Evolutionary conservation across 1,284 basidiomycete genomes (phyloP).

Genomic region (Hemileia vastatrix): DNA sequence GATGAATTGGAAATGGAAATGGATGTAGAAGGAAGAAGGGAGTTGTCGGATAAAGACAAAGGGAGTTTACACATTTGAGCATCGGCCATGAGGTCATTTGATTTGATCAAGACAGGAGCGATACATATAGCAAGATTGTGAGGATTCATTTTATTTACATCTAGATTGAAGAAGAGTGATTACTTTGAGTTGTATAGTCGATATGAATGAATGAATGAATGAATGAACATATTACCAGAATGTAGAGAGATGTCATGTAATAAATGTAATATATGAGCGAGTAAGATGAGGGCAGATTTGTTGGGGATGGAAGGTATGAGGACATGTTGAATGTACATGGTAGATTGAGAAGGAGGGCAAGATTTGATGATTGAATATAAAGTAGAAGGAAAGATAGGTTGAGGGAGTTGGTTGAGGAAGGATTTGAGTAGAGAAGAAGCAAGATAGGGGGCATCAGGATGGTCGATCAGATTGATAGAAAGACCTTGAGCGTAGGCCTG

Average conservation of each 20-base stretch:
- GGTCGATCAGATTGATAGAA: slow-evolving; percentile 10
- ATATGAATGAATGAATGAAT: not conserved
- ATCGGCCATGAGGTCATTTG: slow-evolving; percentile 10
- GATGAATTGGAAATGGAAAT: too few species aligned
- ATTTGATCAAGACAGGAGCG: slow-evolving; percentile 12
- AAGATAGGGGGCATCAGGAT: slow-evolving; percentile 11
- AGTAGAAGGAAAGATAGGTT: slow-evolving; percentile 8
- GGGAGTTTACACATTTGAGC: slow-evolving; percentile 18
- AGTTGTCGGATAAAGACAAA: not conserved
- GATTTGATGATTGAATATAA: slow-evolving; percentile 10
- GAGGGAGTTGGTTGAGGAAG: slow-evolving; percentile 13
- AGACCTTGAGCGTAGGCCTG: slow-evolving; percentile 18
- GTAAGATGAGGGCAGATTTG: not conserved
- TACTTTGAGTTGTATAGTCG: not conserved
- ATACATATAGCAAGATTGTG: slow-evolving; percentile 21
- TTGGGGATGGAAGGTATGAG: not conserved
- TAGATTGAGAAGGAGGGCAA: slow-evolving; percentile 4
- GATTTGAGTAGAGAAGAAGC: slow-evolving; percentile 15
- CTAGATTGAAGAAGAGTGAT: not conserved
- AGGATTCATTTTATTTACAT: slow-evolving; percentile 18
- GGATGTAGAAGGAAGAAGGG: not conserved
- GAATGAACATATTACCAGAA: slow-evolving; percentile 2
- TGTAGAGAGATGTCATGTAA: slow-evolving; percentile 15
- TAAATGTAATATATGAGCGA: slow-evolving; percentile 9
- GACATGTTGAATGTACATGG: slow-evolving; percentile 3